phyloP scores from a whole-genome alignment of 441 rosid genomes.

The Pelargonium hybrid region DNA sequence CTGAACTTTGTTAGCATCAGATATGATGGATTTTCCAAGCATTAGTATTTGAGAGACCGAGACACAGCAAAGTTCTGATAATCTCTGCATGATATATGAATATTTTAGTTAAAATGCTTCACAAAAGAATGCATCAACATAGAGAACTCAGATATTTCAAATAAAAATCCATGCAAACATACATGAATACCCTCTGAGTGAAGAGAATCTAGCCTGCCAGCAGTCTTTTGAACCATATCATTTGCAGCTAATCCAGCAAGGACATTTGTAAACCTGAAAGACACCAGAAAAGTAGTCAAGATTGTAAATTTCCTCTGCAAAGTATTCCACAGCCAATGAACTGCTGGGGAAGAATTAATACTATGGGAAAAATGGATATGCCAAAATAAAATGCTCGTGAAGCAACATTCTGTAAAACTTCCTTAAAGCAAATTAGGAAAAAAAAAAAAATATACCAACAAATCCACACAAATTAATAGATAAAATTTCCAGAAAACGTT shows the following conservation, averaged over 20 bases:
- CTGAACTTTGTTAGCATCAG: constrained; percentile 47
- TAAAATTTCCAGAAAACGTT: no score
- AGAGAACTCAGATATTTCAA: constrained; percentile 1
- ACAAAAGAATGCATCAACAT: background rate
- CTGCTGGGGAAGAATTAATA: background rate
- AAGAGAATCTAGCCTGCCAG: constrained; percentile 77
- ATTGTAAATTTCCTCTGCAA: background rate
- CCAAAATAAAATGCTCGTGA: no score
- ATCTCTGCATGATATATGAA: constrained; percentile 52
- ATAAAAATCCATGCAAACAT: constrained; percentile 24
- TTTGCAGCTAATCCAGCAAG: constrained; percentile 47
- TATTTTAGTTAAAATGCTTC: background rate
- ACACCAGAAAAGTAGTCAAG: constrained; percentile 10
- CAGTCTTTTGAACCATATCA: constrained; percentile 72
- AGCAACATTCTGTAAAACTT: no score
- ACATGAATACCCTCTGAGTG: constrained; percentile 98
- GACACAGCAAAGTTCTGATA: constrained; percentile 85
- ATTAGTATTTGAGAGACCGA: constrained; percentile 76
- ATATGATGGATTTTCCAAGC: constrained; percentile 67
- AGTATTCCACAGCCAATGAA: background rate
- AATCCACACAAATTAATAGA: no score
- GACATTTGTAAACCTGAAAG: constrained; percentile 71
- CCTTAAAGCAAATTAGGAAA: no score
- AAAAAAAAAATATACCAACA: no score
- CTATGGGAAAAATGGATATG: no score